Percentiles rank a stretch among this genome's conserved stretches.
Conservation (phyloP, 257 asterid species). For the Verbascum thapsus region DNA sequence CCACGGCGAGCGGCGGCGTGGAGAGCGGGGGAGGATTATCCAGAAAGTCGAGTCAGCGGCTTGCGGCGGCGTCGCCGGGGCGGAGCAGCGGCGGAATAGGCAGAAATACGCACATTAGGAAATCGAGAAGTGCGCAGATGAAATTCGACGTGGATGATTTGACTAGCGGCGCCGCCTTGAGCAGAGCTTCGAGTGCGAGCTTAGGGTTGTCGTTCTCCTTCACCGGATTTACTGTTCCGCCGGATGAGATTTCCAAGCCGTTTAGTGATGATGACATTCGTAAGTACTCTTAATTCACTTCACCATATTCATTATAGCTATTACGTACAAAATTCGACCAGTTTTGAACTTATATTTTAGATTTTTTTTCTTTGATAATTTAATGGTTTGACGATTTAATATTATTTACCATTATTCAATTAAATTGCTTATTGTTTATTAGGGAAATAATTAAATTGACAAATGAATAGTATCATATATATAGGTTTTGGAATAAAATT, state of each 20-base stretch:
- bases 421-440: too few relatives aligned
- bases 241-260: constrained; percentile 56
- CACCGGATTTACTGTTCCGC: constrained; percentile 87
- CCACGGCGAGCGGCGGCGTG: constrained; percentile 26
- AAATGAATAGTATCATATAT: too few relatives aligned
- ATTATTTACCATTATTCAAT: too few relatives aligned
- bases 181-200: constrained; percentile 98
- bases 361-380: too few relatives aligned
- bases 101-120: constrained; percentile 67
- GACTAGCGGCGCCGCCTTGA: constrained; percentile 88
- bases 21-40: constrained; percentile 47
- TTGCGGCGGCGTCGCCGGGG: constrained; percentile 61
- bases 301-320: too few relatives aligned
- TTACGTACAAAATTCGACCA: too few relatives aligned
- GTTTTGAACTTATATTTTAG: too few relatives aligned
- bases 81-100: constrained; percentile 47
- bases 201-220: constrained; percentile 82
- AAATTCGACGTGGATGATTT: constrained; percentile 81
- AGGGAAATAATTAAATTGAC: too few relatives aligned
- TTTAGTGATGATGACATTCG: constrained; percentile 79
- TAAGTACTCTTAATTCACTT: constrained; percentile 33
- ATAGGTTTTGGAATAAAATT: too few relatives aligned
- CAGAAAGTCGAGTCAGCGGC: constrained; percentile 67
- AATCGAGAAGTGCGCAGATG: constrained; percentile 90
- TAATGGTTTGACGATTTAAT: too few relatives aligned